Evolutionary conservation across 352 stramenopile species (phyloP).

Genomic region (Pythium pectinolyticum): DNA sequence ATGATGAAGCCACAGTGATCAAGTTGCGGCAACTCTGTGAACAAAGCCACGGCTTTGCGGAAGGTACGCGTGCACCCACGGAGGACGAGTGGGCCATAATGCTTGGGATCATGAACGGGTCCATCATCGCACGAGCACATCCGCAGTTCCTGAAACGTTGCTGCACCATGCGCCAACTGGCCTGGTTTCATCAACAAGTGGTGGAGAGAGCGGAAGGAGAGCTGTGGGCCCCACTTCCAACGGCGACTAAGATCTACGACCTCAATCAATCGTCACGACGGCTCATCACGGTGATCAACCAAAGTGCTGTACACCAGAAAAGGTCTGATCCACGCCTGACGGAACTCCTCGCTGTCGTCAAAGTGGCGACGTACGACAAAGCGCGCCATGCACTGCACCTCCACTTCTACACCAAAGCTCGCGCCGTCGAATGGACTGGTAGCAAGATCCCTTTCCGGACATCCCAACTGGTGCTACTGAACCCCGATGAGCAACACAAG

Average conservation of each 20-base stretch:
- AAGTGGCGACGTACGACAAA: slow-evolving; percentile 12
- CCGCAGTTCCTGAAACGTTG: slow-evolving; percentile 25
- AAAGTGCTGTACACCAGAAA: background rate
- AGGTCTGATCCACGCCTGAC: background rate
- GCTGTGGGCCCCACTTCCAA: background rate
- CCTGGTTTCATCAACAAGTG: slow-evolving; percentile 9
- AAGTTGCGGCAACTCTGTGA: too few species aligned
- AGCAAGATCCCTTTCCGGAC: slow-evolving; percentile 6
- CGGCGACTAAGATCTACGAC: slow-evolving; percentile 1
- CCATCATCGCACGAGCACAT: background rate
- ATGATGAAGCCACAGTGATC: too few species aligned
- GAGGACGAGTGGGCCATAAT: slow-evolving; percentile 18
- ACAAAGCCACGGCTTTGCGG: slow-evolving; percentile 5
- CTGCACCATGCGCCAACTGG: slow-evolving; percentile 4
- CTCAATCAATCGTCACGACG: slow-evolving; percentile 5
- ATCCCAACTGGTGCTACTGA: background rate
- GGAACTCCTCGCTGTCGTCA: background rate
- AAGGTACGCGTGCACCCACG: background rate
- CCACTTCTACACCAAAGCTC: slow-evolving; percentile 8
- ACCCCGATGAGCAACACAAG: slow-evolving; percentile 10
- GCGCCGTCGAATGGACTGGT: background rate
- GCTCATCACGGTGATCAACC: background rate
- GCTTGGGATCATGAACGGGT: slow-evolving; percentile 5
- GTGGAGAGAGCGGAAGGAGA: slow-evolving; percentile 1
- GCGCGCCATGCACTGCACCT: slow-evolving; percentile 8